These are phyloP conservation scores for Microdochium paspali DNA, from an alignment of 2,329 filamentous ascomycete genomes.

Conservation along the genomic window DNA sequence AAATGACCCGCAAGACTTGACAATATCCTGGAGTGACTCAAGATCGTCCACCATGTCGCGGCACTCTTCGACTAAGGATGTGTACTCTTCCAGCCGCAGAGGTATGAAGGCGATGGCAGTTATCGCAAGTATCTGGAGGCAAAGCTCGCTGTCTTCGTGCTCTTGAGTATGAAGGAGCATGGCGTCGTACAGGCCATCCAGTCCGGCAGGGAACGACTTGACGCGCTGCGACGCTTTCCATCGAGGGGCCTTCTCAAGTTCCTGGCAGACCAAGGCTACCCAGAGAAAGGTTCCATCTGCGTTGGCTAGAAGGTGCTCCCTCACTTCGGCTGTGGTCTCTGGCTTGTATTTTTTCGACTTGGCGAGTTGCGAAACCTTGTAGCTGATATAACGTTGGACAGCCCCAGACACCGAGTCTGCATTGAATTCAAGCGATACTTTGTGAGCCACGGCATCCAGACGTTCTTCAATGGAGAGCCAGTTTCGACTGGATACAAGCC, in stretches of 20 bases:
- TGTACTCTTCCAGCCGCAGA: slow-evolving; percentile 24
- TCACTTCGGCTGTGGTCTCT: not conserved
- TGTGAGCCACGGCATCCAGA: slow-evolving; percentile 10
- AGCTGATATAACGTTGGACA: slow-evolving; percentile 24
- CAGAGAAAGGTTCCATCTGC: slow-evolving; percentile 32
- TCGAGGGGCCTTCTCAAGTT: slow-evolving; percentile 11
- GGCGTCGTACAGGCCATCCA: slow-evolving; percentile 24
- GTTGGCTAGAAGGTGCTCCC: slow-evolving; percentile 12
- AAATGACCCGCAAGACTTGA: slow-evolving; percentile 26
- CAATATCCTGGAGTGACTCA: slow-evolving; percentile 6
- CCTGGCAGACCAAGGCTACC: slow-evolving; percentile 28
- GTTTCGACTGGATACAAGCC: slow-evolving; percentile 34
- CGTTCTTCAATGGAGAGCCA: slow-evolving; percentile 22
- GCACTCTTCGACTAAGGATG: slow-evolving; percentile 5
- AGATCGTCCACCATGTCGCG: not conserved
- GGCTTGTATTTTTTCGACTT: not conserved
- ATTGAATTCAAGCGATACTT: slow-evolving; percentile 27
- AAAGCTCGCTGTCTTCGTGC: slow-evolving; percentile 18
- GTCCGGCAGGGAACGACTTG: slow-evolving; percentile 9
- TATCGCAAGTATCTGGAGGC: slow-evolving; percentile 22
- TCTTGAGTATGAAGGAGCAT: slow-evolving; percentile 25
- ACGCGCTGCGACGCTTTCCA: slow-evolving; percentile 2
- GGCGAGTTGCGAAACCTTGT: slow-evolving; percentile 15
- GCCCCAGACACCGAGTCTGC: slow-evolving; percentile 19
- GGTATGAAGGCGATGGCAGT: slow-evolving; percentile 22